Base-by-base conservation (phyloP, 2,329 filamentous ascomycete species). In the Colletotrichum liriopes region DNA sequence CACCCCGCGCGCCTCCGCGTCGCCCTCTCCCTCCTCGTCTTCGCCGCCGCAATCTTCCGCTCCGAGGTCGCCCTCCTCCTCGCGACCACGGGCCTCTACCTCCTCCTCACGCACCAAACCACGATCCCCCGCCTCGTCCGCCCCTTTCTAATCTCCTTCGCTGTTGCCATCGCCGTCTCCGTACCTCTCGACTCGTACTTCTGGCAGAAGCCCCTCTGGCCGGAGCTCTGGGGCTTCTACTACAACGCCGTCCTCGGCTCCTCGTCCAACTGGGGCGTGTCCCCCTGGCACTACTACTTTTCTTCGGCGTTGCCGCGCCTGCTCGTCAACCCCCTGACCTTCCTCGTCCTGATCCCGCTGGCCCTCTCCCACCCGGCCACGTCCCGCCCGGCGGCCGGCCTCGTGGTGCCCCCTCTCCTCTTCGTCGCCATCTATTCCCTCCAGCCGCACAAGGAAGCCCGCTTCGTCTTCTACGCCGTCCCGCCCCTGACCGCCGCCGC, bases 381-480 rank as follows among this genome's bases (percentile, higher is more conserved):
- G 0, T 79, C 82, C 11, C 80, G 79, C 5, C 80, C 82, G 6
- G 84, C 86, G 0, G 78, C 82, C 20, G 83, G 85, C 8, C 77
- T 94, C 0, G 85, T 93, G 5, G 76, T 92, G 2, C 95, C 96
- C 0, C 88, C 89, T 12, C 75, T 97, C 1, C 81, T 89, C 39
- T 99, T 95, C 81, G 86, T 97, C 26, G 88, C 88, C 5, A 81
- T 97, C 54, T 98, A 98, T 85, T 98, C 94, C 74, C 77, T 94
- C 62, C 93, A 98, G 73, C 95, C 96, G 0, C 96, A 99, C 84
- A 99, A 99, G 81, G 96, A 99, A 84, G 93, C 95, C 80, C 93
- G 96, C 23, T 99, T 99, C 85, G 92, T 99, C 76, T 91, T 98
- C 77, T 98, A 98, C 83, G 88, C 91, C 64, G 87, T 97, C 32